Base-by-base conservation (phyloP, 495 filamentous ascomycete species). In the Penicillium malachiteum region DNA sequence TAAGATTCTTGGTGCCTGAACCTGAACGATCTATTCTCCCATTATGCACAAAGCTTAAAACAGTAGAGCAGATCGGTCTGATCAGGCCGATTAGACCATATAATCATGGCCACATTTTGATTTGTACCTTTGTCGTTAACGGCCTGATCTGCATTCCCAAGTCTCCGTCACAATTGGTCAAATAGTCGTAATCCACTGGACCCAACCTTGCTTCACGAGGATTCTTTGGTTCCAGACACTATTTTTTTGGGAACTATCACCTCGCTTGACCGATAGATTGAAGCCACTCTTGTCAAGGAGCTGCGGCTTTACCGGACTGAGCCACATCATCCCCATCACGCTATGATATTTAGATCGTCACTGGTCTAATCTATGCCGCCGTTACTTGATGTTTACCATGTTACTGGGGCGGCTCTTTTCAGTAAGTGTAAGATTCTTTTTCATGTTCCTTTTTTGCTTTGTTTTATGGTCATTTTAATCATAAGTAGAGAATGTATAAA, bases 131-230 rank as follows among this genome's bases (percentile, higher is more conserved):
- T 48, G 52, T 55, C 17, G 35, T 16, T 13, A 40, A 53, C 26
- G 39, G 45, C 17, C 38, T 41, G 57, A 55, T 55, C 57, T 51
- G 47, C 57, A 59, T 59, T 59, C 57, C 34, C 52, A 50, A 31
- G 38, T 9, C 40, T 30, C 42, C 45, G 47, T 38, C 30, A 40
- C 38, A 40, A 37, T 12, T 12, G 43, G 43, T 18, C 42, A 18
- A 45, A 41, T 26, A 32, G 47, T 44, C 56, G 56, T 59, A 59
- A 54, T 47, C 42, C 26, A 44, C 17, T 30, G 18, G 18, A 18
- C 18, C 56, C 44, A 44, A 16, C 56, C 56, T 55, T 54, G 51
- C 50, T 44, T 53, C 40, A 35, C 14, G 46, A 18, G 26, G 41
- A 48, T 46, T 51, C 26, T 30, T 21, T 13, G 39, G 9, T 7